Percentiles rank a stretch among this genome's conserved stretches.
phyloP scores from a whole-genome alignment of 805 yeast genomes.

The Starmerella apis region DNA sequence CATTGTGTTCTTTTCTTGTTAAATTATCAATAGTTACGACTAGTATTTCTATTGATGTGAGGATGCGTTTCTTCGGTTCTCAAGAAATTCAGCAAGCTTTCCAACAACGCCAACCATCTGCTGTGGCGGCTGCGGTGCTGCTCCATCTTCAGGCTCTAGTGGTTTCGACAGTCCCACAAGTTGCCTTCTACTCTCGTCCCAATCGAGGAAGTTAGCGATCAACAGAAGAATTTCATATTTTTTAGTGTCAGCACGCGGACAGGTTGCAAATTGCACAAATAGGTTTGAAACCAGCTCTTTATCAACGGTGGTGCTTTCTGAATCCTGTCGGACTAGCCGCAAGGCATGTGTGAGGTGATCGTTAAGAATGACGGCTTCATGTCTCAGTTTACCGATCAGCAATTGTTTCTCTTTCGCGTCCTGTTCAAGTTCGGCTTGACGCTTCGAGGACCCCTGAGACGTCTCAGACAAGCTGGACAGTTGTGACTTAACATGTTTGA shows the following conservation, averaged over 20 bases:
- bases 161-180: conserved; percentile 28
- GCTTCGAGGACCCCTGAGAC: conserved; percentile 2
- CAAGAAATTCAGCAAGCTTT: conserved; percentile 33
- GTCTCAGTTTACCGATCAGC: conserved; percentile 80
- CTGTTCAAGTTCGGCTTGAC: conserved; percentile 32
- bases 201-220: conserved; percentile 68
- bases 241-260: conserved; percentile 89
- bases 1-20: neutral
- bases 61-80: conserved; percentile 26
- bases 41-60: conserved; percentile 3
- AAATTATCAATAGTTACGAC: neutral
- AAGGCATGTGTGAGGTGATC: conserved; percentile 94
- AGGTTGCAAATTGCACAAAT: conserved; percentile 67
- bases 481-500: conserved; percentile 3
- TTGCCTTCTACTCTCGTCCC: conserved; percentile 57
- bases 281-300: conserved; percentile 81
- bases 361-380: conserved; percentile 84
- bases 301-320: conserved; percentile 69
- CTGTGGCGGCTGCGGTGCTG: conserved; percentile 21
- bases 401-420: conserved; percentile 58
- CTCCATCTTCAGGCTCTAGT: conserved; percentile 7
- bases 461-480: conserved; percentile 4
- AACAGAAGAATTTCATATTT: conserved; percentile 85
- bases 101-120: conserved; percentile 32
- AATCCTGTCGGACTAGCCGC: conserved; percentile 66